Conservation (phyloP, 225 moss, liverwort and hornwort genomes). For the Polytrichum commune region DNA sequence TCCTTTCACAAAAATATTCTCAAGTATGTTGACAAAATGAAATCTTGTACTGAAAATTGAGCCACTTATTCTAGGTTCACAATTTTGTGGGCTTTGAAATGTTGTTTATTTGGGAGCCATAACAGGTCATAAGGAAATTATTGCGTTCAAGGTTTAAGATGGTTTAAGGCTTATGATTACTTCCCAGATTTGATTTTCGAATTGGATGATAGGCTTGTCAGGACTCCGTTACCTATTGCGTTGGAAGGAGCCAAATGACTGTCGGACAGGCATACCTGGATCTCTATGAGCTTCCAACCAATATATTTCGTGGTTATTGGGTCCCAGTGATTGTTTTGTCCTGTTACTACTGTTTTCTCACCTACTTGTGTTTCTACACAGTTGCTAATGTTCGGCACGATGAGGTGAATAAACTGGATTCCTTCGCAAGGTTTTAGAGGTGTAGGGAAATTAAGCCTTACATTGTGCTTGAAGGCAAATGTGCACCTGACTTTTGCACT, state of each 20-base stretch:
- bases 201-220: constrained; percentile 54
- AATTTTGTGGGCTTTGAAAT: not conserved
- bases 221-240: constrained; percentile 59
- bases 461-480: too few species aligned
- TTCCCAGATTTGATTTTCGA: not conserved
- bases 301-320: constrained; percentile 66
- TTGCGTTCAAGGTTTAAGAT: too few species aligned
- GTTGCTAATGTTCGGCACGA: constrained; percentile 65
- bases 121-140: too few species aligned
- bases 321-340: constrained; percentile 58
- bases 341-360: constrained; percentile 58
- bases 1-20: constrained; percentile 69
- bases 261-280: constrained; percentile 85
- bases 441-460: not conserved
- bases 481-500: too few species aligned
- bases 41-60: not conserved
- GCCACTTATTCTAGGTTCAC: not conserved
- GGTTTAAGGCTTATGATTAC: too few species aligned
- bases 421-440: constrained; percentile 6
- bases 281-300: constrained; percentile 76
- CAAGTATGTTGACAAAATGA: constrained; percentile 49
- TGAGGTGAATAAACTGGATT: constrained; percentile 37
- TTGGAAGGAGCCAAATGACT: constrained; percentile 42
- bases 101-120: not conserved
- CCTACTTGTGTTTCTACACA: constrained; percentile 60